Evolutionary conservation across 768 basidiomycete genomes (phyloP).

Genomic region (Scleroderma citrinum): DNA sequence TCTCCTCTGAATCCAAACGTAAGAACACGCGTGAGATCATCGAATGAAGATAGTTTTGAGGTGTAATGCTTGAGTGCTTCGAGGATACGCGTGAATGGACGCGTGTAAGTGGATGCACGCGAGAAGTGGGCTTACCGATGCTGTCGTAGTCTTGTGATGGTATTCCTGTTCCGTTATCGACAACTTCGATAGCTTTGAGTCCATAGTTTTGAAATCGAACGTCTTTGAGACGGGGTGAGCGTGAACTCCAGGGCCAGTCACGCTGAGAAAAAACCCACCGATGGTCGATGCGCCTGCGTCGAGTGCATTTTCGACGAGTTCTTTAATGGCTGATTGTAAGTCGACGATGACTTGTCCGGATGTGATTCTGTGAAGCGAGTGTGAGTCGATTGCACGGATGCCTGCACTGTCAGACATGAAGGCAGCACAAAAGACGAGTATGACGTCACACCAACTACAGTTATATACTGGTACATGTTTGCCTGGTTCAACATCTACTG

Average conservation of each 20-base stretch:
- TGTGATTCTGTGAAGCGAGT: constrained; percentile 82
- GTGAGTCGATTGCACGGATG: constrained; percentile 61
- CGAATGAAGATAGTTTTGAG: constrained; percentile 77
- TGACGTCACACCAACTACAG: too few relatives aligned
- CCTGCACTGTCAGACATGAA: not conserved
- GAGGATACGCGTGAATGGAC: not conserved
- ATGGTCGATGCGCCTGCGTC: constrained; percentile 88
- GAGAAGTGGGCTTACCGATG: constrained; percentile 55
- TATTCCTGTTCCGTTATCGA: constrained; percentile 92
- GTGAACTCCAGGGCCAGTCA: not conserved
- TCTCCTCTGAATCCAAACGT: constrained; percentile 97
- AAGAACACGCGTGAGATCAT: constrained; percentile 62
- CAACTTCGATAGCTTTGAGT: constrained; percentile 72
- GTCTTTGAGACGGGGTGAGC: constrained; percentile 42
- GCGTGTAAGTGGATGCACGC: too few relatives aligned
- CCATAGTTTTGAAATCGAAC: constrained; percentile 89
- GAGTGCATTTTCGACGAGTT: constrained; percentile 92
- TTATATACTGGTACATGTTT: too few relatives aligned
- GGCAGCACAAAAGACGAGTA: not conserved
- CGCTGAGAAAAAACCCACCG: constrained; percentile 41
- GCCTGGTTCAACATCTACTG: too few relatives aligned
- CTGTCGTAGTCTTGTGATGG: constrained; percentile 66
- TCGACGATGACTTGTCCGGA: constrained; percentile 95
- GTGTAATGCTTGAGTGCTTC: constrained; percentile 89
- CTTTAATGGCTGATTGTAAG: constrained; percentile 90